These are phyloP conservation scores for Monosporascus sp. DNA, from an alignment of 2,329 filamentous ascomycete species.

Conservation along the genomic window DNA sequence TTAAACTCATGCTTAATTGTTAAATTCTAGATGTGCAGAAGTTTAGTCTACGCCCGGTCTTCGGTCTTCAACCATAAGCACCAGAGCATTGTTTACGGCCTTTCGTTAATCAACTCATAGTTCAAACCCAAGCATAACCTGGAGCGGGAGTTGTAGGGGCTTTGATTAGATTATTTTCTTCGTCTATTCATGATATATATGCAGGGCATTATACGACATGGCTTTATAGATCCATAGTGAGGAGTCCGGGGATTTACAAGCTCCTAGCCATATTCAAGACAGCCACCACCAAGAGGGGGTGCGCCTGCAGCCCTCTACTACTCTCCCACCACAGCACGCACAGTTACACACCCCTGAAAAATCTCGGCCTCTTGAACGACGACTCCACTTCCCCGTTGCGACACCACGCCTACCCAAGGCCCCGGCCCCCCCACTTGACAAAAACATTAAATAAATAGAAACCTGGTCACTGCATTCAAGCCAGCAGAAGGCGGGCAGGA, in stretches of 20 bases:
- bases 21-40: too few relatives aligned
- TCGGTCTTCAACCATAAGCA: too few relatives aligned
- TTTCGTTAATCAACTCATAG: not conserved
- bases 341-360: not conserved
- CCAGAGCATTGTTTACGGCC: too few relatives aligned
- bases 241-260: not conserved
- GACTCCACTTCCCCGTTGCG: constrained; percentile 7
- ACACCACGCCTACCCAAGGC: constrained; percentile 7
- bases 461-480: constrained; percentile 22
- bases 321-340: too few relatives aligned
- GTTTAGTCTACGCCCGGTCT: too few relatives aligned
- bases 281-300: too few relatives aligned
- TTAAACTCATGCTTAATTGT: too few relatives aligned
- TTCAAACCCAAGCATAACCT: not conserved
- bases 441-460: constrained; percentile 25
- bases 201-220: not conserved
- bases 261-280: not conserved
- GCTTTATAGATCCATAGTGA: not conserved
- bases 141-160: not conserved
- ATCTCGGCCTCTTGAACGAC: not conserved
- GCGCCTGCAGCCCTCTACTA: too few relatives aligned
- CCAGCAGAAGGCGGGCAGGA: constrained; percentile 29
- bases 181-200: not conserved
- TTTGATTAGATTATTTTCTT: not conserved
- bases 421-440: constrained; percentile 4